phyloP scores from a whole-genome alignment of 805 yeast species.

The Wickerhamiella musiphila region DNA sequence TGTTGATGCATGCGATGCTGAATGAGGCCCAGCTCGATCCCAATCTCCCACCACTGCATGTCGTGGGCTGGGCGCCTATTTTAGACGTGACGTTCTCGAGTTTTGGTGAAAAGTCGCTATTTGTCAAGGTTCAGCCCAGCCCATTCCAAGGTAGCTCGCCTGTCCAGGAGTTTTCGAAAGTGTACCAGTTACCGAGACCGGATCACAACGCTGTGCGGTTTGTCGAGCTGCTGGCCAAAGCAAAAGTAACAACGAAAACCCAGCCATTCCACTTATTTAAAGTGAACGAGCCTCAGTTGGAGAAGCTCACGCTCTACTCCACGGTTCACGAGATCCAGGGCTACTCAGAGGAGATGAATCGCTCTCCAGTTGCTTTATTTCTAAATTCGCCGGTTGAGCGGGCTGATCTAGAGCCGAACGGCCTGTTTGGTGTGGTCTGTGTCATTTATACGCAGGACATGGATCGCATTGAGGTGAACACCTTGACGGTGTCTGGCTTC shows the following conservation, averaged over 20 bases:
- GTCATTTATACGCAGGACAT: conserved; percentile 24
- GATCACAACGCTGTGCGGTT: conserved; percentile 25
- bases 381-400: conserved; percentile 36
- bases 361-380: conserved; percentile 48
- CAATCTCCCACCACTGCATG: conserved; percentile 49
- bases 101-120: conserved; percentile 9
- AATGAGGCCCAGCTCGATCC: conserved; percentile 57
- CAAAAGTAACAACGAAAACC: conserved; percentile 55
- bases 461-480: conserved; percentile 12
- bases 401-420: conserved; percentile 22
- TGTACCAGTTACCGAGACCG: conserved; percentile 15
- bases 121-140: conserved; percentile 5
- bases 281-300: conserved; percentile 20
- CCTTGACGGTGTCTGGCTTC: conserved; percentile 15
- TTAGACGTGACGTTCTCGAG: conserved; percentile 26
- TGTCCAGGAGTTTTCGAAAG: conserved; percentile 5
- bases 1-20: conserved; percentile 75
- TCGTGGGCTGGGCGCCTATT: conserved; percentile 49
- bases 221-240: conserved; percentile 43
- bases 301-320: conserved; percentile 15
- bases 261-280: conserved; percentile 79
- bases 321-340: conserved; percentile 24
- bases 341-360: conserved; percentile 20
- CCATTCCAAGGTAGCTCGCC: conserved; percentile 2
- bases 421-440: conserved; percentile 32